Conservation (phyloP, 768 basidiomycete species). For the Termitomyces sp. region DNA sequence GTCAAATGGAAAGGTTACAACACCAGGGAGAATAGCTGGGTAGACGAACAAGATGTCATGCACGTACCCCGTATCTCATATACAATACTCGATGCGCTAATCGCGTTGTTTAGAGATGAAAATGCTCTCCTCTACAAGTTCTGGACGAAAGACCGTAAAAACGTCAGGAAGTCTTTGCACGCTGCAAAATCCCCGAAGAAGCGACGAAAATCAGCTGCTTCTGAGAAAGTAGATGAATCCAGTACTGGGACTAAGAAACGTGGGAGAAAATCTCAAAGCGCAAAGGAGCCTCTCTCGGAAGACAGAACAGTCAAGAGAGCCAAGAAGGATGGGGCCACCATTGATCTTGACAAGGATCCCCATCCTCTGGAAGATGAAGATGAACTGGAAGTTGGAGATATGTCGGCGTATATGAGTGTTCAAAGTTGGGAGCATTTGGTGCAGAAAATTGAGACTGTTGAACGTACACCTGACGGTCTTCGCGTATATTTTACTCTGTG, state of each 20-base stretch:
- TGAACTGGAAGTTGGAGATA: slow-evolving; percentile 37
- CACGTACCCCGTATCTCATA: slow-evolving; percentile 24
- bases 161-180: slow-evolving; percentile 39
- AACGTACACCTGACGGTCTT: slow-evolving; percentile 44
- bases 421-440: slow-evolving; percentile 65
- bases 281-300: slow-evolving; percentile 27
- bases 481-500: slow-evolving; percentile 70
- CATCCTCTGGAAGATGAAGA: slow-evolving; percentile 27
- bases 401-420: slow-evolving; percentile 49
- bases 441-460: slow-evolving; percentile 66
- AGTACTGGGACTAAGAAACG: slow-evolving; percentile 34
- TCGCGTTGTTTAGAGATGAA: slow-evolving; percentile 50
- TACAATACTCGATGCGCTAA: slow-evolving; percentile 2
- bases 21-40: slow-evolving; percentile 72
- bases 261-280: slow-evolving; percentile 30
- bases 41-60: slow-evolving; percentile 68
- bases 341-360: slow-evolving; percentile 22
- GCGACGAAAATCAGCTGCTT: slow-evolving; percentile 30
- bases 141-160: slow-evolving; percentile 50
- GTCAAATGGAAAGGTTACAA: slow-evolving; percentile 79
- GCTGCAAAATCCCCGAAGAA: slow-evolving; percentile 27
- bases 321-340: slow-evolving; percentile 27
- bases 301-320: slow-evolving; percentile 29
- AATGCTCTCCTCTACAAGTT: slow-evolving; percentile 56
- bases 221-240: slow-evolving; percentile 16